Base-by-base conservation (phyloP, 2,329 filamentous ascomycete genomes). In the Colletotrichum cereale region DNA sequence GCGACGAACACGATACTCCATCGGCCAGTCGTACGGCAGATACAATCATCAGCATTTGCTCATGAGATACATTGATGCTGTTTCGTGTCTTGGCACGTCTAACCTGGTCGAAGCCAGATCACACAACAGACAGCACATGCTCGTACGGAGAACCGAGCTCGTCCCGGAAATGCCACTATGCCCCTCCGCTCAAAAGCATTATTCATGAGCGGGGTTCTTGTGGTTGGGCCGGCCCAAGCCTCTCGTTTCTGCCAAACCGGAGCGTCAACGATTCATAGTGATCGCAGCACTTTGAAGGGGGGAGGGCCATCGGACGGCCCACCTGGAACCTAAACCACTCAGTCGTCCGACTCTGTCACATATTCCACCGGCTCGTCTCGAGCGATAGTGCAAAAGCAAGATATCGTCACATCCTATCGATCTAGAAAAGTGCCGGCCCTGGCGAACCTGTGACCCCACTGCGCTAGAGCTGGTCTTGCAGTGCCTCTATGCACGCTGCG, bases 321-420 rank as follows among this genome's bases (percentile, higher is more conserved):
- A 64, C 69, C 52, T 36, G 24, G 44, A 57, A 63, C 47, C 60
- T 52, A n/a, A 50, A 44, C 44, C 56, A 31, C 42, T 53, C 50
- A 21, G 57, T 38, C 65, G 24, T 38, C 42, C 66, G 44, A 68
- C 58, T 64, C 66, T 69, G 69, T 72, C 69, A 72, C 53, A 72
- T 60, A 69, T 72, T 72, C 58, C 65, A 60, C 65, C 60, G 65
- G 65, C 52, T 69, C 58, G 66, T 64, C 58, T 64, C 53, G 69
- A 72, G 24, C 66, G 48, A 68, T 69, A 60, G 69, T 48, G 65
- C 53, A 69, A 72, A 71, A 72, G 69, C 69, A 67, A 68, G 69
- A 72, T 72, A 72, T 72, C 69, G 69, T 72, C 69, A 72, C 65
- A 69, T 72, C 69, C 69, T 72, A 72, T 72, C 69, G 69, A 72